A percentile compares a stretch with the other conserved stretches of the same genome.
phyloP scores from a whole-genome alignment of 306 rosid genomes.

The Astragalus glycyphyllos region DNA sequence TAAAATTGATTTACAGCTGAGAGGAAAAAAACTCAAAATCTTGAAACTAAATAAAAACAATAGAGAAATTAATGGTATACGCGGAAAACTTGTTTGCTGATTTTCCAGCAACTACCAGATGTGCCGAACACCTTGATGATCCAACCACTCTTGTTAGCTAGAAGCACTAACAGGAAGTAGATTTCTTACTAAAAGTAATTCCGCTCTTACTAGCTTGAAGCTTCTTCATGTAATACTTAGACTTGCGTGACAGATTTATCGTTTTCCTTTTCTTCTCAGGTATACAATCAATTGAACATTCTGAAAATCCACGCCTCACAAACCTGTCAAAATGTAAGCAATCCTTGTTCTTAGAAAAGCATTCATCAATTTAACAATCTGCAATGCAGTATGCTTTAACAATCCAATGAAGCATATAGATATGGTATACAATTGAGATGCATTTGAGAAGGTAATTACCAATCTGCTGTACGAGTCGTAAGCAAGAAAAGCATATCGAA shows the following conservation, averaged over 20 bases:
- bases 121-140: neutral
- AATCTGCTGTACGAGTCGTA: constrained; percentile 83
- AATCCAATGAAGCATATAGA: neutral
- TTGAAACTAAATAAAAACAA: neutral
- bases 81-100: neutral
- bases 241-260: constrained; percentile 71
- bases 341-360: constrained; percentile 33
- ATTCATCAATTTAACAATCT: constrained; percentile 30
- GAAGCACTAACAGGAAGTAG: constrained; percentile 26
- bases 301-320: constrained; percentile 80
- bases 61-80: neutral
- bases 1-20: too few relatives aligned
- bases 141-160: neutral
- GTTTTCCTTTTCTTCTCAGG: constrained; percentile 62
- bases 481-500: constrained; percentile 72
- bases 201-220: constrained; percentile 64
- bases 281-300: constrained; percentile 72
- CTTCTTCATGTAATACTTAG: constrained; percentile 78
- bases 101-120: neutral
- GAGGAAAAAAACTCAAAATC: neutral
- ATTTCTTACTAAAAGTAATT: constrained; percentile 45
- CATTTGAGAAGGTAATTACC: constrained; percentile 49
- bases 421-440: neutral
- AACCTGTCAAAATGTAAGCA: constrained; percentile 58
- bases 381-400: neutral